A percentile compares a stretch with the other conserved stretches of the same genome.
These are phyloP conservation scores for Coniochaeta sp. DNA, from an alignment of 2,329 filamentous ascomycete genomes.

Conservation along the genomic window DNA sequence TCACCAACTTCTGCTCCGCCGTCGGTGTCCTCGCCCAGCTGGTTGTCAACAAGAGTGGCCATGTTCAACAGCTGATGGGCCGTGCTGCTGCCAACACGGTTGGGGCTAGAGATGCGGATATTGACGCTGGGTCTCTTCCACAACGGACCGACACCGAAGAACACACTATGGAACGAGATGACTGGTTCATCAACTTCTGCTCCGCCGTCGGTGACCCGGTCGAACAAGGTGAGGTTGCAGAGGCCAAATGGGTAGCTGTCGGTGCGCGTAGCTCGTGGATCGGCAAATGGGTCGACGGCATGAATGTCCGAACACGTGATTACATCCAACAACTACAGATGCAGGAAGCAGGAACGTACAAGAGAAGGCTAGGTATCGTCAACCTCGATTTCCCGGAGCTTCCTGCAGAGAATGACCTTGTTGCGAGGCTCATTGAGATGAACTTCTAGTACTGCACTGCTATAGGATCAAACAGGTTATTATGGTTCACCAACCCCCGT, in stretches of 20 bases:
- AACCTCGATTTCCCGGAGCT: slow-evolving; percentile 20
- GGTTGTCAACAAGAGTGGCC: slow-evolving; percentile 28
- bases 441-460: slow-evolving; percentile 22
- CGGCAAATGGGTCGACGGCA: slow-evolving; percentile 32
- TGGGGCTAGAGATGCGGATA: background rate
- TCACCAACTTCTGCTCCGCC: slow-evolving; percentile 30
- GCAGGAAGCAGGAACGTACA: slow-evolving; percentile 9
- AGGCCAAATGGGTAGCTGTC: slow-evolving; percentile 35
- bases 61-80: slow-evolving; percentile 28
- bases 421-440: slow-evolving; percentile 28
- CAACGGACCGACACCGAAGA: background rate
- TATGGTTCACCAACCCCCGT: too few relatives aligned
- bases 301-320: slow-evolving; percentile 30
- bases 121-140: background rate
- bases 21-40: slow-evolving; percentile 31
- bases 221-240: slow-evolving; percentile 27
- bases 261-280: slow-evolving; percentile 32
- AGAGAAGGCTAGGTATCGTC: slow-evolving; percentile 18
- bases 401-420: slow-evolving; percentile 29
- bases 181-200: slow-evolving; percentile 27
- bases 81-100: slow-evolving; percentile 19
- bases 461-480: background rate
- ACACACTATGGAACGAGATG: slow-evolving; percentile 9
- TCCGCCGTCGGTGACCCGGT: slow-evolving; percentile 30
- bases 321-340: slow-evolving; percentile 15